Evolutionary conservation across 805 yeast genomes (phyloP).

Genomic region (Wickerhamiella australiensis): DNA sequence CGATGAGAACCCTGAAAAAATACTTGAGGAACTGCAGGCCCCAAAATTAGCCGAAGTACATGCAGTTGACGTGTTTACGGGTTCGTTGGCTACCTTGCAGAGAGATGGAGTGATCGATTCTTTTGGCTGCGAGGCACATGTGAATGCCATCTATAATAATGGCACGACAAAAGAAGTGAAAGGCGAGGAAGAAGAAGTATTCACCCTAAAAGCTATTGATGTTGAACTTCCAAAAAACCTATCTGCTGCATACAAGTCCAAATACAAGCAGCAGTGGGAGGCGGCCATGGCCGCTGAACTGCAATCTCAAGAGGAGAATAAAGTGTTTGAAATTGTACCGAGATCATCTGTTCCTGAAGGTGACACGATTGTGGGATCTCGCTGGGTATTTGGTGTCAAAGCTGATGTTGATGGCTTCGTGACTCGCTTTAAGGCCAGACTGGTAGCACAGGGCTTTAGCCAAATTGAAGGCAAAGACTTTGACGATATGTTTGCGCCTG

Average conservation of each 20-base stretch:
- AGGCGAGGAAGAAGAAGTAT: too few species aligned
- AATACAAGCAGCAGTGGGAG: not conserved
- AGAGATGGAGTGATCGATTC: too few species aligned
- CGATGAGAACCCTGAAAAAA: too few species aligned
- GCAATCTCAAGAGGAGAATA: not conserved
- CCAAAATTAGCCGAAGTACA: too few species aligned
- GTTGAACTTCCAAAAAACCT: not conserved
- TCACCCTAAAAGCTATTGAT: too few species aligned
- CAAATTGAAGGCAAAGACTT: not conserved
- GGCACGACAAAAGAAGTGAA: too few species aligned
- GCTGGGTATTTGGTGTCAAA: not conserved
- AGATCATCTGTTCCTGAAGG: not conserved
- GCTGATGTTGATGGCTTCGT: not conserved
- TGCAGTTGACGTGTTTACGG: too few species aligned
- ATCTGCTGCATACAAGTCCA: not conserved
- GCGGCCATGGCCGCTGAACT: not conserved
- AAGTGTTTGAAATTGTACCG: not conserved
- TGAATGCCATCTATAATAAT: too few species aligned
- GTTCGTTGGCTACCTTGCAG: too few species aligned
- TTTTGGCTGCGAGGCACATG: too few species aligned
- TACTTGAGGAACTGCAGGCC: too few species aligned
- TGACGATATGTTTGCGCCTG: not conserved
- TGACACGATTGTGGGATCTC: not conserved
- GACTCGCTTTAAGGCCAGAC: not conserved
- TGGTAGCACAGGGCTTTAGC: not conserved